These are phyloP conservation scores for Leccinum imitatum DNA, from an alignment of 768 basidiomycete genomes.

Conservation along the genomic window DNA sequence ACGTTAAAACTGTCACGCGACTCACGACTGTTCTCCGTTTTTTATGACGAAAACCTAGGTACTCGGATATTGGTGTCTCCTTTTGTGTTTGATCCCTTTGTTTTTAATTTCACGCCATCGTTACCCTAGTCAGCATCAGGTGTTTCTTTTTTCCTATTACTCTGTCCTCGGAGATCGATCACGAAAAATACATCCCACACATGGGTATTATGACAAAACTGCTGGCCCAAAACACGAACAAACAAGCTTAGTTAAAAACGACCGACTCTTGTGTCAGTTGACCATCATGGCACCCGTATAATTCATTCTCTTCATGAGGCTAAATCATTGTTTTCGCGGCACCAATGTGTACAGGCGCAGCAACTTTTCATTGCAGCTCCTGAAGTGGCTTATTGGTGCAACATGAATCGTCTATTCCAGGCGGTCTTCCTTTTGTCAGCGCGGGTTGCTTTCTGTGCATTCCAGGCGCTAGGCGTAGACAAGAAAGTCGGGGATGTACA, in stretches of 20 bases:
- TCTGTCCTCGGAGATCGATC: constrained; percentile 2
- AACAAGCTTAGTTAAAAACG: not conserved
- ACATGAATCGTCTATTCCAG: constrained; percentile 15
- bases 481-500: constrained; percentile 10
- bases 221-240: constrained; percentile 10
- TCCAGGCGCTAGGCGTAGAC: constrained; percentile 10
- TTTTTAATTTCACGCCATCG: constrained; percentile 32
- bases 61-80: constrained; percentile 33
- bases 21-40: constrained; percentile 19
- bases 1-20: constrained; percentile 25
- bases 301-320: not conserved
- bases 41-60: constrained; percentile 38
- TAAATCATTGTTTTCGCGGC: constrained; percentile 6
- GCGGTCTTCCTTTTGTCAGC: constrained; percentile 12
- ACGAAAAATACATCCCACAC: constrained; percentile 1
- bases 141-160: constrained; percentile 8
- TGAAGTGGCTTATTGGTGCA: constrained; percentile 34
- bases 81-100: constrained; percentile 29
- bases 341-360: constrained; percentile 35
- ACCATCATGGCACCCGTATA: no score
- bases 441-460: not conserved
- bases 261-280: no score
- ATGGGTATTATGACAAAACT: not conserved
- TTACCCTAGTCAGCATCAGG: constrained; percentile 31
- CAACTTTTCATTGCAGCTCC: constrained; percentile 30